Evolutionary conservation across 1,139 yeast genomes (phyloP), one percentile per base, ranked within the genome.

Genomic region (Taphrina wiesneri): DNA sequence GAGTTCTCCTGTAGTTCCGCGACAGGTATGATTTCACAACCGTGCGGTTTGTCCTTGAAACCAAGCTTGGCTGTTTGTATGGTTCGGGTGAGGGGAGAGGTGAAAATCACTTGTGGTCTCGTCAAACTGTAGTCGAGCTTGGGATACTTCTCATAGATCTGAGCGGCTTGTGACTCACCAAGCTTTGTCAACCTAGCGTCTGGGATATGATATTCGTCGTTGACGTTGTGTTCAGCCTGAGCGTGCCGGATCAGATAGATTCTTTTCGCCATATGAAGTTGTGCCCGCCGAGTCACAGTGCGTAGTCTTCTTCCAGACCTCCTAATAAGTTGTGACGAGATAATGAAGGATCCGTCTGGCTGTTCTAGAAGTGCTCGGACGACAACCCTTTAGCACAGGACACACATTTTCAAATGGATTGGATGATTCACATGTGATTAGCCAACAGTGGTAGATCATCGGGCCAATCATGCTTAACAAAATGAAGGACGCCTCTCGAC

Each of bases 241-340:
- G 69, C 70, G 39, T 69, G 70, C 9, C 85, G 13, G 80, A 69
- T 68, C 46, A 69, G 62, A 51, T 69, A 69, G 34, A 69, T 62
- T 13, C 61, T 67, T 21, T 43, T 52, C 30, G 30, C 45, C 47
- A 41, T 46, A 17, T 11, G 7, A 28, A 5, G 26, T 26, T 13
- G 46, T 56, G 32, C 36, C 19, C 19, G 43, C 17, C 34, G 34
- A 30, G 34, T 30, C 34, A 6, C 34, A 30, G 34, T 30, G 9
- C 34, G 11, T 30, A 11, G 34, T 30, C n/a, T n/a, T n/a, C n/a
- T n/a, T n/a, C n/a, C n/a, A n/a, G n/a, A n/a, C n/a, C n/a, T n/a
- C n/a, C n/a, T n/a, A n/a, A n/a, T n/a, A n/a, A n/a, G n/a, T n/a
- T n/a, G n/a, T n/a, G n/a, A n/a, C n/a, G n/a, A n/a, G n/a, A n/a